phyloP scores from a whole-genome alignment of 305 asterid species.

The Striga hermonthica region DNA sequence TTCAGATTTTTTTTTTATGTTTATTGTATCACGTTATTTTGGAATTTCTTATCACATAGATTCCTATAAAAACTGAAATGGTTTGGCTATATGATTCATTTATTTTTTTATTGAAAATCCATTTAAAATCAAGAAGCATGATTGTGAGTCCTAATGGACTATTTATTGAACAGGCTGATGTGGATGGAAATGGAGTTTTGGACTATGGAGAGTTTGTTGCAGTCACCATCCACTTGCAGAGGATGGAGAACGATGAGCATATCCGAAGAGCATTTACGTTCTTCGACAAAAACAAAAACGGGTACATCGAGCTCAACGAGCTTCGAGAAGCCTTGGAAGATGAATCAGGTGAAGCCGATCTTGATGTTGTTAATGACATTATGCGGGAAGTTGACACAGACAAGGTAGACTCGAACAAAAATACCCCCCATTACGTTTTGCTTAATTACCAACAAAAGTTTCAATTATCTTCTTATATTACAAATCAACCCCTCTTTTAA shows the following conservation, averaged over 20 bases:
- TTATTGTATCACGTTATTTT: too few relatives aligned
- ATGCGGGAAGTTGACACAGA: conserved; percentile 93
- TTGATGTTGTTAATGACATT: conserved; percentile 57
- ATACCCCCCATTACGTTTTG: background rate
- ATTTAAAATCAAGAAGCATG: too few relatives aligned
- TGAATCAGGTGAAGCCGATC: conserved; percentile 81
- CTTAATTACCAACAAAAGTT: background rate
- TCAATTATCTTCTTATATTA: background rate
- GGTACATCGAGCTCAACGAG: conserved; percentile 82
- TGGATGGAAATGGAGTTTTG: conserved; percentile 88
- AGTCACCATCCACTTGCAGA: conserved; percentile 93
- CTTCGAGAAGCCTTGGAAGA: conserved; percentile 74
- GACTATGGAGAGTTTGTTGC: conserved; percentile 99
- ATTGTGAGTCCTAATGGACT: conserved; percentile 21
- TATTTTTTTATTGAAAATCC: too few relatives aligned
- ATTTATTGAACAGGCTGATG: conserved; percentile 68
- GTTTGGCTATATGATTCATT: too few relatives aligned
- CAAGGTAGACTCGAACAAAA: conserved; percentile 50
- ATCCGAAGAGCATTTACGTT: conserved; percentile 86
- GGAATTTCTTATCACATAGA: background rate
- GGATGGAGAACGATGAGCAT: conserved; percentile 91
- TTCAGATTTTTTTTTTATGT: background rate
- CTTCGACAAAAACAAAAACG: conserved; percentile 88
- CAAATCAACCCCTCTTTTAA: background rate
- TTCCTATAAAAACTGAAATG: background rate